These are phyloP conservation scores for Neurospora hispaniola DNA, from an alignment of 495 filamentous ascomycete species.

Conservation along the genomic window DNA sequence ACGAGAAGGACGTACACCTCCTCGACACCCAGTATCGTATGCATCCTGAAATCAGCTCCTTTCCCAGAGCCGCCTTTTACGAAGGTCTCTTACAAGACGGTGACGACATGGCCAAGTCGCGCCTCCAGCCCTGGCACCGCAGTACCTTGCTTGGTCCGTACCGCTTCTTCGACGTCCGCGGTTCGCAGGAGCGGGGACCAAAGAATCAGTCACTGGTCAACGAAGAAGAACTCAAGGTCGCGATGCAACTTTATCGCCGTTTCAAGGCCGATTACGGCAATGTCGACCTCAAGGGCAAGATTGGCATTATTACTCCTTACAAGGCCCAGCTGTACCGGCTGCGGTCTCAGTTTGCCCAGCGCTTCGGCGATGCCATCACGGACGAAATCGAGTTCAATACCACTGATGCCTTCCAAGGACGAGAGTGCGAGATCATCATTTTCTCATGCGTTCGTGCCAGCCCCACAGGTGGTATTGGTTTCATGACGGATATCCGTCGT, in stretches of 20 bases:
- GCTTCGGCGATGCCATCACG: conserved; percentile 65
- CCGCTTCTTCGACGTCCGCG: conserved; percentile 94
- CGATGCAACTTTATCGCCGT: conserved; percentile 71
- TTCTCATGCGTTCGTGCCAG: conserved; percentile 96
- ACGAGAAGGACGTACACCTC: conserved; percentile 81
- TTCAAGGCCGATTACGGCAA: conserved; percentile 59
- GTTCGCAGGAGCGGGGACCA: conserved; percentile 65
- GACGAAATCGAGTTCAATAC: conserved; percentile 91
- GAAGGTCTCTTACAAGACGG: conserved; percentile 79
- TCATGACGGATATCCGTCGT: conserved; percentile 93
- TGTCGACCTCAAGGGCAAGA: conserved; percentile 66
- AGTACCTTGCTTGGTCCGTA: conserved; percentile 77
- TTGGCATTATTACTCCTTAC: conserved; percentile 96
- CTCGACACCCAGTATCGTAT: conserved; percentile 97
- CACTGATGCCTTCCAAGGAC: conserved; percentile 93
- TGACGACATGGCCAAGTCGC: conserved; percentile 62
- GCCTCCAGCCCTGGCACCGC: conserved; percentile 73
- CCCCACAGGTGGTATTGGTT: conserved; percentile 82
- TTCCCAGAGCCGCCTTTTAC: conserved; percentile 88
- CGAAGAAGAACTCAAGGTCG: conserved; percentile 70
- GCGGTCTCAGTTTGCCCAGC: conserved; percentile 54
- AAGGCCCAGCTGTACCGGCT: conserved; percentile 83
- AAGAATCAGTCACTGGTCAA: conserved; percentile 87
- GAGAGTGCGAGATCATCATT: conserved; percentile 95
- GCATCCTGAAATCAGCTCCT: conserved; percentile 89